Conservation (phyloP, 495 filamentous ascomycete species). For the Oleoguttula mirabilis region DNA sequence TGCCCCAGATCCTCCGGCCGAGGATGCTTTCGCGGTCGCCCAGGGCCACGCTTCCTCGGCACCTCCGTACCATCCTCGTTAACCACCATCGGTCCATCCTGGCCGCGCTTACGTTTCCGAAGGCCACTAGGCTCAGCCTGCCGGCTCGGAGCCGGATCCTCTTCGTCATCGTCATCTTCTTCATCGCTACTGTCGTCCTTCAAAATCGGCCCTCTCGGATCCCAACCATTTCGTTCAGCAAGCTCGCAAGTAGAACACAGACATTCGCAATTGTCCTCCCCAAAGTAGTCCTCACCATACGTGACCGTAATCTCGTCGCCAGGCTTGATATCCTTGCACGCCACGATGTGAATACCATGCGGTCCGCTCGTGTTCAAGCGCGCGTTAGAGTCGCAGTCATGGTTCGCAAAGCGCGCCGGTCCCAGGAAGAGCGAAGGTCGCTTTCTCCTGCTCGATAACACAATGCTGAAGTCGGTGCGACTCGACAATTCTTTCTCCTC, state of each 20-base stretch:
- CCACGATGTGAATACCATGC: slow-evolving; percentile 78
- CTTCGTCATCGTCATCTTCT: slow-evolving; percentile 17
- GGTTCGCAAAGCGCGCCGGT: slow-evolving; percentile 90
- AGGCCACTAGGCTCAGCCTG: not conserved
- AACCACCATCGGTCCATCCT: not conserved
- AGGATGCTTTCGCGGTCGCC: slow-evolving; percentile 7
- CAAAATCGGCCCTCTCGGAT: slow-evolving; percentile 22
- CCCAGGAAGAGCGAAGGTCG: slow-evolving; percentile 82
- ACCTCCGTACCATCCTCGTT: not conserved
- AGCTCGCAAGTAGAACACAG: slow-evolving; percentile 79
- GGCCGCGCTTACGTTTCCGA: not conserved
- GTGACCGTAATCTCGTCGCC: slow-evolving; percentile 94
- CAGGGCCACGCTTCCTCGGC: not conserved
- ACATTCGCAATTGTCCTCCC: slow-evolving; percentile 88
- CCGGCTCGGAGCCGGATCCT: not conserved
- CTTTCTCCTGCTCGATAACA: slow-evolving; percentile 83
- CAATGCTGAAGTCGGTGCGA: slow-evolving; percentile 88
- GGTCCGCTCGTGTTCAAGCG: slow-evolving; percentile 66
- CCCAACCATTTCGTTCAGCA: slow-evolving; percentile 71
- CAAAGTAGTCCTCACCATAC: slow-evolving; percentile 95
- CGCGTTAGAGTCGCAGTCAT: slow-evolving; percentile 92
- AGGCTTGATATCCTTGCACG: slow-evolving; percentile 63
- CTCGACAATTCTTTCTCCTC: slow-evolving; percentile 74
- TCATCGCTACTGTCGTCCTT: slow-evolving; percentile 19
- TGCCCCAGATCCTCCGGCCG: not conserved